Conservation (phyloP, 192 early-diverging fungal species). For the Coemansia sp. region DNA sequence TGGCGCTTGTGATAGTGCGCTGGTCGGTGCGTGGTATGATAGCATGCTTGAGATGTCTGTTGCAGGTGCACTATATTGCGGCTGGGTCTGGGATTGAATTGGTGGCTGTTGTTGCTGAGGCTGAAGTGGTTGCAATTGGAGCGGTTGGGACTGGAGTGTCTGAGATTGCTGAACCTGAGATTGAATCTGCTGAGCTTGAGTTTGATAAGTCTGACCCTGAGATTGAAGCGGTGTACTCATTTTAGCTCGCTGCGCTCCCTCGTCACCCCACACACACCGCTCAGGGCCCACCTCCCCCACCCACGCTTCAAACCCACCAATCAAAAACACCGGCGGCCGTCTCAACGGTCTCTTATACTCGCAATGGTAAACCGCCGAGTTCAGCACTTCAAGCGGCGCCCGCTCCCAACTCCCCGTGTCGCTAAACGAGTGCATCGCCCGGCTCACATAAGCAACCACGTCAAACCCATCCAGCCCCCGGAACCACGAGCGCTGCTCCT, state of each 20-base stretch:
- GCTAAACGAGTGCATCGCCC: conserved; percentile 51
- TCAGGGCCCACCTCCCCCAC: conserved; percentile 44
- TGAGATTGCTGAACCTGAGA: neutral
- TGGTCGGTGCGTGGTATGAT: conserved; percentile 14
- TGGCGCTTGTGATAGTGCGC: neutral
- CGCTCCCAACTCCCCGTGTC: conserved; percentile 20
- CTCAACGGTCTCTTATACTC: conserved; percentile 56
- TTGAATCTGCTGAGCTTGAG: neutral
- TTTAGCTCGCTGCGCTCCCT: conserved; percentile 15
- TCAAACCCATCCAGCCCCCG: conserved; percentile 62
- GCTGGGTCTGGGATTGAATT: neutral
- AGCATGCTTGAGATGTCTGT: conserved; percentile 4
- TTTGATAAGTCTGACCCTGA: neutral
- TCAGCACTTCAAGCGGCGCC: conserved; percentile 44
- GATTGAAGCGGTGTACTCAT: neutral
- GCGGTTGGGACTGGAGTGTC: neutral
- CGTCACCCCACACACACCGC: conserved; percentile 25
- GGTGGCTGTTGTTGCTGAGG: neutral
- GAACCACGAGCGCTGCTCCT: conserved; percentile 66
- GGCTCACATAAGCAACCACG: conserved; percentile 70
- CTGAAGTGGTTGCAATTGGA: neutral
- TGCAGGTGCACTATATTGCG: neutral
- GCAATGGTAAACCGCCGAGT: conserved; percentile 60
- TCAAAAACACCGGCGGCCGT: conserved; percentile 63
- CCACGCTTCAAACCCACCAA: conserved; percentile 85